phyloP scores from a whole-genome alignment of 495 filamentous ascomycete genomes.

The Saxophila tyrrhenica region DNA sequence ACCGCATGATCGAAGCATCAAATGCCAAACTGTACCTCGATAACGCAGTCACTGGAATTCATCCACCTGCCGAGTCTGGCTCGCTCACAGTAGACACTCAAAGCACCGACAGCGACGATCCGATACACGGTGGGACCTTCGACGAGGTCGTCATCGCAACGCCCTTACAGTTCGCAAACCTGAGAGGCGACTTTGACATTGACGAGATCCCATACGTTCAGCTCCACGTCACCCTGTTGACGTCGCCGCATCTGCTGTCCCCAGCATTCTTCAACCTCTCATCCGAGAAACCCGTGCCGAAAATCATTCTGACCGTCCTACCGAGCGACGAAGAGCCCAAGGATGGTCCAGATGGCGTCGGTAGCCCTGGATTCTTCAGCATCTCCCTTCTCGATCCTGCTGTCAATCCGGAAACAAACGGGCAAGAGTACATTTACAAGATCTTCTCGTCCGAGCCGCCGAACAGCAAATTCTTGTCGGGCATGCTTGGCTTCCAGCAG shows the following conservation, averaged over 20 bases:
- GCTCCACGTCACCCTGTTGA: constrained; percentile 80
- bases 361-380: constrained; percentile 71
- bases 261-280: constrained; percentile 58
- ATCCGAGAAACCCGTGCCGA: constrained; percentile 43
- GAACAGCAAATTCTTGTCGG: constrained; percentile 50
- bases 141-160: constrained; percentile 72
- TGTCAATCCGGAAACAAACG: constrained; percentile 40
- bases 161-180: constrained; percentile 64
- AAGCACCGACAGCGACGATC: constrained; percentile 18
- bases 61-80: constrained; percentile 27
- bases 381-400: constrained; percentile 65
- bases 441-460: constrained; percentile 74
- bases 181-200: constrained; percentile 42
- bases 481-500: constrained; percentile 33
- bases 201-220: constrained; percentile 71
- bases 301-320: constrained; percentile 72
- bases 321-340: constrained; percentile 43
- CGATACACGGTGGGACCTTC: constrained; percentile 35
- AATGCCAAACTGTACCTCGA: constrained; percentile 53
- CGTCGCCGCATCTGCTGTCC: constrained; percentile 58
- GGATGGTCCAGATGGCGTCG: constrained; percentile 45
- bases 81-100: constrained; percentile 11
- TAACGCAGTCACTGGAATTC: constrained; percentile 53
- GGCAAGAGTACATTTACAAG: constrained; percentile 79
- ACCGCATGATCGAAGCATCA: constrained; percentile 58